phyloP scores from a whole-genome alignment of 1,284 basidiomycete genomes.

The Cryptococcus sp. region DNA sequence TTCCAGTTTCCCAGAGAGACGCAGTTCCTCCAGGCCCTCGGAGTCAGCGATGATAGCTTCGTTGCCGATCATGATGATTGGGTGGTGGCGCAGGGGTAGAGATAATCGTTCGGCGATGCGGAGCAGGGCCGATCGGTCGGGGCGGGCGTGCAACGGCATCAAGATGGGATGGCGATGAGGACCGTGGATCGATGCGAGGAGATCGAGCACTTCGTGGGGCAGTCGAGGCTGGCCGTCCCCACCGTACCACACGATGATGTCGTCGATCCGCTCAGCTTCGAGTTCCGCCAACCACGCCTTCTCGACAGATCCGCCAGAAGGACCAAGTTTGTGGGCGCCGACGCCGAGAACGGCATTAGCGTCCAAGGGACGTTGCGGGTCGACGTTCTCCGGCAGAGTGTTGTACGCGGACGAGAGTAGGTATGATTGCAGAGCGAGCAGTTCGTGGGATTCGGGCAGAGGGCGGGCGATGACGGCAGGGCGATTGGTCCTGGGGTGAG shows the following conservation, averaged over 20 bases:
- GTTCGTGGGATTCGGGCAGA: slow-evolving; percentile 45
- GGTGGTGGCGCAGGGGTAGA: slow-evolving; percentile 25
- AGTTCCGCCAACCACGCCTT: slow-evolving; percentile 38
- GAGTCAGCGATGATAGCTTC: slow-evolving; percentile 27
- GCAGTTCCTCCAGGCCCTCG: slow-evolving; percentile 27
- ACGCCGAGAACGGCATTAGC: slow-evolving; percentile 42
- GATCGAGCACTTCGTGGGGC: slow-evolving; percentile 36
- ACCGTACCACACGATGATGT: slow-evolving; percentile 48
- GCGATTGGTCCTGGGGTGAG: slow-evolving; percentile 27
- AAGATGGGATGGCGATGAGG: slow-evolving; percentile 27
- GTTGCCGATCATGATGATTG: slow-evolving; percentile 42
- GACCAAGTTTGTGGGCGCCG: slow-evolving; percentile 27
- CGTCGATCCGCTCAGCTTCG: slow-evolving; percentile 28
- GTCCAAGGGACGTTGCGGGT: slow-evolving; percentile 42
- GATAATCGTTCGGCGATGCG: slow-evolving; percentile 30
- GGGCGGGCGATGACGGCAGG: slow-evolving; percentile 27
- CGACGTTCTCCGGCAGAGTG: slow-evolving; percentile 34
- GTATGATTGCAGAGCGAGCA: slow-evolving; percentile 52
- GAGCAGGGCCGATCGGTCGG: slow-evolving; percentile 27
- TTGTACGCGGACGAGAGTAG: slow-evolving; percentile 42
- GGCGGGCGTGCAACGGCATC: slow-evolving; percentile 29
- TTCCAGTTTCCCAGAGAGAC: slow-evolving; percentile 28
- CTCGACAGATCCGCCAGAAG: slow-evolving; percentile 20
- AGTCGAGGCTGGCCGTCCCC: slow-evolving; percentile 20
- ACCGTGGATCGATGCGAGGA: slow-evolving; percentile 31